These are phyloP conservation scores for Cerioporus squamosus DNA, from an alignment of 1,284 basidiomycete genomes.

Conservation along the genomic window DNA sequence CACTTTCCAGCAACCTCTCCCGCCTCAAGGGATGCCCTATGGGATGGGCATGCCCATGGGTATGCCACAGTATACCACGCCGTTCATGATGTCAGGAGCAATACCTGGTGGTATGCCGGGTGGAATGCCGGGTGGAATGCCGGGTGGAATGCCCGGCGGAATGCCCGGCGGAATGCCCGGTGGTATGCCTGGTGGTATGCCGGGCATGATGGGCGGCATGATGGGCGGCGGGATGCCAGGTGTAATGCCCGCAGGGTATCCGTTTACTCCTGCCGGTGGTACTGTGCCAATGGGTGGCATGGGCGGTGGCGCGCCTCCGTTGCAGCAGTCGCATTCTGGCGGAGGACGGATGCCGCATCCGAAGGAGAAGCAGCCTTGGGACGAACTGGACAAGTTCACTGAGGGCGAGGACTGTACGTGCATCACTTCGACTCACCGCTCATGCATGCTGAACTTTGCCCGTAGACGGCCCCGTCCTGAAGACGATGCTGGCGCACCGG, in stretches of 20 bases:
- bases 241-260: slow-evolving; percentile 7
- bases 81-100: slow-evolving; percentile 14
- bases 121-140: slow-evolving; percentile 7
- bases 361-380: slow-evolving; percentile 25
- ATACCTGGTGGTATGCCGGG: slow-evolving; percentile 14
- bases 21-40: slow-evolving; percentile 8
- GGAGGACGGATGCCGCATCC: slow-evolving; percentile 4
- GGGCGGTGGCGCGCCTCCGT: slow-evolving; percentile 15
- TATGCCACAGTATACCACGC: background rate
- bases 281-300: slow-evolving; percentile 10
- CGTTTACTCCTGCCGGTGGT: slow-evolving; percentile 16
- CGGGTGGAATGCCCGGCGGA: slow-evolving; percentile 7
- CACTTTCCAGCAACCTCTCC: slow-evolving; percentile 27
- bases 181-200: slow-evolving; percentile 12
- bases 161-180: slow-evolving; percentile 10
- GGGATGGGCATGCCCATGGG: slow-evolving; percentile 13
- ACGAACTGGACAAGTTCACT: slow-evolving; percentile 32
- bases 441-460: background rate
- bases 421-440: too few species aligned
- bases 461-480: slow-evolving; percentile 72
- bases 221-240: slow-evolving; percentile 5
- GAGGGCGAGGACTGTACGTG: slow-evolving; percentile 34
- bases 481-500: slow-evolving; percentile 57
- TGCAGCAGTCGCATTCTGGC: slow-evolving; percentile 9
- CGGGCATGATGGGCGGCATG: background rate